phyloP scores from a whole-genome alignment of 2,329 filamentous ascomycete species.

The Diaporthe nobilis region DNA sequence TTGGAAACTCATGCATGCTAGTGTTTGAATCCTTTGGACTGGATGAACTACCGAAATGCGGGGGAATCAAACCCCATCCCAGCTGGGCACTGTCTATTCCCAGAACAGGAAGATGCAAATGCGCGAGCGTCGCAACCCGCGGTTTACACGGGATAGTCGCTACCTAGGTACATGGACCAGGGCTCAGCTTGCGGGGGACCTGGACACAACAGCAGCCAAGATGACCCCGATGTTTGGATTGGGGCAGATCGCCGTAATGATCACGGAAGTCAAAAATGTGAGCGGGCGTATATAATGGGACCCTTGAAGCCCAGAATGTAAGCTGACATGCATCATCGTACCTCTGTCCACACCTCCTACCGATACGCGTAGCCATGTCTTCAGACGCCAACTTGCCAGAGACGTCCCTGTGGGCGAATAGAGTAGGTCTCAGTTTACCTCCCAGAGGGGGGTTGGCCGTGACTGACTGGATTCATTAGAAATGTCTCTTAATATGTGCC shows the following conservation, averaged over 20 bases:
- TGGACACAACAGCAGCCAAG: not conserved
- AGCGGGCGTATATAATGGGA: slow-evolving; percentile 8
- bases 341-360: no score
- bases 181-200: slow-evolving; percentile 1
- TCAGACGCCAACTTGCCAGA: slow-evolving; percentile 47
- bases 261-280: slow-evolving; percentile 15
- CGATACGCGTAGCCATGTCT: slow-evolving; percentile 42
- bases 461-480: slow-evolving; percentile 45
- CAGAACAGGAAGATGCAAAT: not conserved
- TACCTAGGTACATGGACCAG: not conserved
- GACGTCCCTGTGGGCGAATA: slow-evolving; percentile 55
- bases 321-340: slow-evolving; percentile 46
- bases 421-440: not conserved
- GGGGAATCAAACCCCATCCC: not conserved
- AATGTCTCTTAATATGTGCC: slow-evolving; percentile 62
- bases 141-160: not conserved
- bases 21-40: not conserved
- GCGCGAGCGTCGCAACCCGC: not conserved
- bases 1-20: not conserved
- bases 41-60: slow-evolving; percentile 30
- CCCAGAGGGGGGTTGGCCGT: fast-evolving
- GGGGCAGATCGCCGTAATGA: slow-evolving; percentile 15
- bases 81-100: not conserved
- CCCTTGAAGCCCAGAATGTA: not conserved
- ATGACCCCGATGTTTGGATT: not conserved